Conservation (phyloP, 225 moss, liverwort and hornwort genomes). For the Sphagnum contortum region DNA sequence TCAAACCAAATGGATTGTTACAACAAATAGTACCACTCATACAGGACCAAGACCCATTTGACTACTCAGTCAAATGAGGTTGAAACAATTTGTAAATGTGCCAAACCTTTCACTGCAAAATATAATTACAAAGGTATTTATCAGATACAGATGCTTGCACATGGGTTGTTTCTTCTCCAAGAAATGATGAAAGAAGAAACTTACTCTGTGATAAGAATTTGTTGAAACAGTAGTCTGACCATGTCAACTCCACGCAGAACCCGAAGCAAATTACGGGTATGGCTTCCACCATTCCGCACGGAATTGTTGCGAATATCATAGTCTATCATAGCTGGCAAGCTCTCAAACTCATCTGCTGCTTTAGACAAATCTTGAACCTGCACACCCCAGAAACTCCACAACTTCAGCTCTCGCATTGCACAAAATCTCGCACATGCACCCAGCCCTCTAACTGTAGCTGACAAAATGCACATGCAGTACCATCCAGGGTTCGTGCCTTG, state of each 20-base stretch:
- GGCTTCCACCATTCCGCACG: conserved; percentile 64
- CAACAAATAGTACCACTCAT: conserved; percentile 77
- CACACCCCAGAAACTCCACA: background rate
- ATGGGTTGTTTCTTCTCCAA: background rate
- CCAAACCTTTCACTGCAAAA: no score
- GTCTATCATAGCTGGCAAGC: conserved; percentile 62
- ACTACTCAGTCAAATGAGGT: no score
- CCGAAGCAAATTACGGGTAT: conserved; percentile 80
- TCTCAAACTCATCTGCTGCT: conserved; percentile 59
- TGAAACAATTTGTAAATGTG: no score
- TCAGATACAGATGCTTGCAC: background rate
- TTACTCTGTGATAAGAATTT: conserved; percentile 70
- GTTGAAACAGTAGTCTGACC: conserved; percentile 73
- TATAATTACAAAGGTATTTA: background rate
- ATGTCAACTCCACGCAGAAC: conserved; percentile 84
- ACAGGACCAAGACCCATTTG: conserved; percentile 7
- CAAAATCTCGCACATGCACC: no score
- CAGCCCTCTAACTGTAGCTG: no score
- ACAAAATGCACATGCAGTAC: no score
- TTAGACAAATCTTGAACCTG: conserved; percentile 69
- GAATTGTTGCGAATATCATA: conserved; percentile 43
- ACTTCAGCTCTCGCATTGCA: no score
- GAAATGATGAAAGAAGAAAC: conserved; percentile 6
- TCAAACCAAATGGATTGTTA: conserved; percentile 46
- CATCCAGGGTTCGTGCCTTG: no score